Evolutionary conservation across 139 green algal genomes (phyloP).

Genomic region (Medakamo hakoo): DNA sequence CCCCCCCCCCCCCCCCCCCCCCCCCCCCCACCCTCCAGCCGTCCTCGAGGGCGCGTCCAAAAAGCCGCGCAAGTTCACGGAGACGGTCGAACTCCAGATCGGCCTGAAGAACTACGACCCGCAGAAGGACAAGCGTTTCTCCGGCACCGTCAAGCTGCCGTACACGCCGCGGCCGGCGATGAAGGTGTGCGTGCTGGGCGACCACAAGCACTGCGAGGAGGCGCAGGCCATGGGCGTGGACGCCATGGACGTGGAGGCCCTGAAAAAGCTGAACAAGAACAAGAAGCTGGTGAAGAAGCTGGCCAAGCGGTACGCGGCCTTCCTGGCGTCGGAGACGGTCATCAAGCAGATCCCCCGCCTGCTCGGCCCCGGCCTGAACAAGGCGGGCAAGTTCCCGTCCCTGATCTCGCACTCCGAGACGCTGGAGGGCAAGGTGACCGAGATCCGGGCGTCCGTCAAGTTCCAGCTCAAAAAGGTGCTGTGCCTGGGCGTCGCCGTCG

Average conservation of each 20-base stretch:
- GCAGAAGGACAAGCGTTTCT: conserved; percentile 99
- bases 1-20: not conserved
- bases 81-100: conserved; percentile 99
- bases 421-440: conserved; percentile 75
- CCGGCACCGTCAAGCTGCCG: conserved; percentile 90
- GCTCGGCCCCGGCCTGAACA: conserved; percentile 95
- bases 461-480: conserved; percentile 99
- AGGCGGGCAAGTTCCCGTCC: conserved; percentile 97
- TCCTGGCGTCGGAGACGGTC: conserved; percentile 92
- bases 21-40: conserved; percentile 17
- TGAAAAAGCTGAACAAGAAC: conserved; percentile 99
- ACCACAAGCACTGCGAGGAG: conserved; percentile 96
- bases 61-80: conserved; percentile 94
- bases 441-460: conserved; percentile 90
- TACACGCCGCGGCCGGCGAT: conserved; percentile 85
- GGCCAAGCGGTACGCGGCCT: conserved; percentile 92
- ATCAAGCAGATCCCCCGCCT: conserved; percentile 99
- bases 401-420: conserved; percentile 63
- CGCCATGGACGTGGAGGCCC: conserved; percentile 80
- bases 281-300: conserved; percentile 99
- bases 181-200: conserved; percentile 93
- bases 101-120: conserved; percentile 99
- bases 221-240: conserved; percentile 72
- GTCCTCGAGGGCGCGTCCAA: conserved; percentile 58
- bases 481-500: conserved; percentile 93